Conservation (phyloP, 139 green algal genomes). For the Volvox africanus region DNA sequence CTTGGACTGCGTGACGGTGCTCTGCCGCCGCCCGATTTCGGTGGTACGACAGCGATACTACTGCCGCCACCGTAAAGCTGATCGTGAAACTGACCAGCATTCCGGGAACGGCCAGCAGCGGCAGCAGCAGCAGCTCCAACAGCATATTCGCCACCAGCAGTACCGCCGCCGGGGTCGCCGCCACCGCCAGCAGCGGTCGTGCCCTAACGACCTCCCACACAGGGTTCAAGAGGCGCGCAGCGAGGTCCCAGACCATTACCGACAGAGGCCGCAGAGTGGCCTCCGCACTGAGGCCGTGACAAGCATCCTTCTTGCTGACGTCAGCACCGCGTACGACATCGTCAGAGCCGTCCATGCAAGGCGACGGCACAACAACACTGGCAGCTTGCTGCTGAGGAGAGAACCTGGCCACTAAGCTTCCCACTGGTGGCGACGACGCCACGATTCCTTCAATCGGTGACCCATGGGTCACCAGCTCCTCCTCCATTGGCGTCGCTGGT, state of each 20-base stretch:
- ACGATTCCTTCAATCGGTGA: constrained; percentile 1
- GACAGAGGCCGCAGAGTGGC: background rate
- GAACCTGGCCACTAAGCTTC: background rate
- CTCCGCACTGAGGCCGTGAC: background rate
- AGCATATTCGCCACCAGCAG: background rate
- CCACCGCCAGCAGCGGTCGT: constrained; percentile 4
- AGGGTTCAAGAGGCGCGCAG: background rate
- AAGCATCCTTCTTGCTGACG: background rate
- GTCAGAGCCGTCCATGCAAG: background rate
- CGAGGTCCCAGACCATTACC: background rate
- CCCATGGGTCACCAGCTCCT: background rate
- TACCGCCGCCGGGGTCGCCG: background rate
- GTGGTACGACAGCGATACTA: background rate
- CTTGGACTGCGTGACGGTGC: background rate
- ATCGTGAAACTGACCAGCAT: background rate
- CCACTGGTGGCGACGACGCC: background rate
- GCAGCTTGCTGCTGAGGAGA: background rate
- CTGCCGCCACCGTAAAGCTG: background rate
- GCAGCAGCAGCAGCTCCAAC: constrained; percentile 43
- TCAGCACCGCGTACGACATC: background rate
- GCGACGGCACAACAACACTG: background rate
- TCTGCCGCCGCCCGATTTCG: background rate
- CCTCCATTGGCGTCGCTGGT: background rate
- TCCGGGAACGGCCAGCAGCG: constrained; percentile 37
- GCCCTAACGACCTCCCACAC: background rate